Evolutionary conservation across 2,329 filamentous ascomycete genomes (phyloP).

Genomic region (Cladosporium sp.): DNA sequence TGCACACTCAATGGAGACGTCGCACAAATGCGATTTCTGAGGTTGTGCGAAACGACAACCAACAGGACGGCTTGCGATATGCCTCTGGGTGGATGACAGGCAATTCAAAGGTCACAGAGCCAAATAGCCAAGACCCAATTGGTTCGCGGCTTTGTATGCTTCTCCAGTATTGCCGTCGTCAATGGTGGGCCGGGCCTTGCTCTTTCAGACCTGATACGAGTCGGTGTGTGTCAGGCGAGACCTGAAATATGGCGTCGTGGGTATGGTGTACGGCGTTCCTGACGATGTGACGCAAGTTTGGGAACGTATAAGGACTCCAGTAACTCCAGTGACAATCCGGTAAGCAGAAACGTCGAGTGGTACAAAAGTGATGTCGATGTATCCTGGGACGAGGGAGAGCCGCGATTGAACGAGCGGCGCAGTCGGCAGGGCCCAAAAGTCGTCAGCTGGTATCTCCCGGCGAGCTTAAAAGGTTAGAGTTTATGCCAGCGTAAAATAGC

Average conservation of each 20-base stretch:
- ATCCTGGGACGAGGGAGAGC: constrained; percentile 13
- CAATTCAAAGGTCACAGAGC: neutral
- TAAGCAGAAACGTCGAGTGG: constrained; percentile 1
- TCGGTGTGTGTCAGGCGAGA: constrained; percentile 6
- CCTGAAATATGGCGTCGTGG: neutral
- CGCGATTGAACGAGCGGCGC: constrained; percentile 10
- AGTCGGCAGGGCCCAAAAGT: constrained; percentile 18
- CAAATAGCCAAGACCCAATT: neutral
- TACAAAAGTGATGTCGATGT: constrained; percentile 13
- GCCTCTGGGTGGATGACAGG: neutral
- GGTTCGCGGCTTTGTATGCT: neutral
- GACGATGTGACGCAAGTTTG: neutral
- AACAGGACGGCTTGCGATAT: neutral
- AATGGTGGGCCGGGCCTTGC: constrained; percentile 8
- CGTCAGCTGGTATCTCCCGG: constrained; percentile 19
- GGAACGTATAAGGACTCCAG: neutral
- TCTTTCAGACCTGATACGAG: constrained; percentile 5
- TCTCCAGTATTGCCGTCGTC: neutral
- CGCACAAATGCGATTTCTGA: neutral
- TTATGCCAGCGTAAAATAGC: constrained; percentile 11
- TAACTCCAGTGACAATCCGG: constrained; percentile 5
- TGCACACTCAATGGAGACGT: neutral
- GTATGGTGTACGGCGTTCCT: neutral
- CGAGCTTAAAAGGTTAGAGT: constrained; percentile 16
- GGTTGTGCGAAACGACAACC: neutral